These are phyloP conservation scores for Oryza longistaminata DNA, from an alignment of 176 grass and related monocot species.

Conservation along the genomic window DNA sequence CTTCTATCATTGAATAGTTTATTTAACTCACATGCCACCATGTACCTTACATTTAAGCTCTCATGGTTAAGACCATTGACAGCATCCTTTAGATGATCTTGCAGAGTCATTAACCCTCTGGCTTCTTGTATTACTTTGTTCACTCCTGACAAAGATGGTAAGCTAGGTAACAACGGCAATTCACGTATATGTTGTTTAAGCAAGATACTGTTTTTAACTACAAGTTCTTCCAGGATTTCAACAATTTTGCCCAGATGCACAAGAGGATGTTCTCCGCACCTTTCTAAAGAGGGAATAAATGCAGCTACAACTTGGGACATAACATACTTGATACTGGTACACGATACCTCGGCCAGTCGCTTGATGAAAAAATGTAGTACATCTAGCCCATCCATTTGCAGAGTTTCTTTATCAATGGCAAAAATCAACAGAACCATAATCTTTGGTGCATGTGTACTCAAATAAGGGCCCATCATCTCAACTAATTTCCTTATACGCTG, in stretches of 20 bases:
- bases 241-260: conserved; percentile 70
- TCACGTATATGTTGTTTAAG: conserved; percentile 85
- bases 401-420: conserved; percentile 88
- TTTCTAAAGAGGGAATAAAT: conserved; percentile 81
- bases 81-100: conserved; percentile 87
- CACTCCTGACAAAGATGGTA: conserved; percentile 87
- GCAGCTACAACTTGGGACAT: conserved; percentile 97
- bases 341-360: conserved; percentile 71
- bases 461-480: conserved; percentile 98
- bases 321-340: conserved; percentile 87
- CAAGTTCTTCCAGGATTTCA: conserved; percentile 84
- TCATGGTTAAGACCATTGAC: conserved; percentile 91
- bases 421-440: conserved; percentile 97
- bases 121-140: conserved; percentile 91
- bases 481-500: conserved; percentile 78
- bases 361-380: conserved; percentile 88
- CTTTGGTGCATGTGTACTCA: conserved; percentile 88
- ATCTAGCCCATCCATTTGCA: conserved; percentile 75
- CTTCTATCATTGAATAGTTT: conserved; percentile 81
- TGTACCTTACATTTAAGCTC: conserved; percentile 97
- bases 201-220: conserved; percentile 66
- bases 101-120: conserved; percentile 77
- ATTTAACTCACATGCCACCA: conserved; percentile 85
- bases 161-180: conserved; percentile 77
- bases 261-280: conserved; percentile 69